Evolutionary conservation across 164 flowering plant species (phyloP).

Genomic region (Dillenia turbinata): DNA sequence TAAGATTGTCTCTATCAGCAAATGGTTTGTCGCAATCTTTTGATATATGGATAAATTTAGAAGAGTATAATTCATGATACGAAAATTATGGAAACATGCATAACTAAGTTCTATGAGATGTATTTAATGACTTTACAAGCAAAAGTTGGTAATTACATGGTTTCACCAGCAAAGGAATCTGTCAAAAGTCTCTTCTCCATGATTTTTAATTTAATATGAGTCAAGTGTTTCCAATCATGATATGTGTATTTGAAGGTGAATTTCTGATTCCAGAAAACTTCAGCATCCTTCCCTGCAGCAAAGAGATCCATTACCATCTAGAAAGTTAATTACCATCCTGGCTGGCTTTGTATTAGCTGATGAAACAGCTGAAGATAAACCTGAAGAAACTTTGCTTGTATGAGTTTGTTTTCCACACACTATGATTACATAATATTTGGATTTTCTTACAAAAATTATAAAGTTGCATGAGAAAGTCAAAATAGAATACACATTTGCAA

Average conservation of each 20-base stretch:
- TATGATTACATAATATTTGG: conserved; percentile 43
- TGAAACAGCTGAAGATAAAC: conserved; percentile 14
- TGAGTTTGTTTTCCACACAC: conserved; percentile 49
- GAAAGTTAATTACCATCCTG: too few species aligned
- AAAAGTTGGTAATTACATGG: conserved; percentile 29
- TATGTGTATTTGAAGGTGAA: conserved; percentile 38
- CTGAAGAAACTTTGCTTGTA: conserved; percentile 55
- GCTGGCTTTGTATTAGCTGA: too few species aligned
- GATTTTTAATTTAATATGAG: conserved; percentile 54
- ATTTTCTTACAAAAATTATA: conserved; percentile 34
- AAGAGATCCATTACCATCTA: background rate
- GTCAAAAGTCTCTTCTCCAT: conserved; percentile 37
- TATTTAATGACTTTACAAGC: too few species aligned
- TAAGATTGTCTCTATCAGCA: too few species aligned
- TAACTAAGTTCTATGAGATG: too few species aligned
- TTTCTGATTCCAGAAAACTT: conserved; percentile 70
- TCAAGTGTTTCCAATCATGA: conserved; percentile 27
- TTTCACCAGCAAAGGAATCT: conserved; percentile 64
- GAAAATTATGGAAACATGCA: too few species aligned
- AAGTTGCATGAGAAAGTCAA: background rate
- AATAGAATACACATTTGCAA: too few species aligned
- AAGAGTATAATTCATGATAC: too few species aligned
- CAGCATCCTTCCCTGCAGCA: conserved; percentile 43
- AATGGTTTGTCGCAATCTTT: too few species aligned
- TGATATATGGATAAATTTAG: too few species aligned